These are phyloP conservation scores for Microbotryomycetes sp. DNA, from an alignment of 1,284 basidiomycete genomes.

Conservation along the genomic window DNA sequence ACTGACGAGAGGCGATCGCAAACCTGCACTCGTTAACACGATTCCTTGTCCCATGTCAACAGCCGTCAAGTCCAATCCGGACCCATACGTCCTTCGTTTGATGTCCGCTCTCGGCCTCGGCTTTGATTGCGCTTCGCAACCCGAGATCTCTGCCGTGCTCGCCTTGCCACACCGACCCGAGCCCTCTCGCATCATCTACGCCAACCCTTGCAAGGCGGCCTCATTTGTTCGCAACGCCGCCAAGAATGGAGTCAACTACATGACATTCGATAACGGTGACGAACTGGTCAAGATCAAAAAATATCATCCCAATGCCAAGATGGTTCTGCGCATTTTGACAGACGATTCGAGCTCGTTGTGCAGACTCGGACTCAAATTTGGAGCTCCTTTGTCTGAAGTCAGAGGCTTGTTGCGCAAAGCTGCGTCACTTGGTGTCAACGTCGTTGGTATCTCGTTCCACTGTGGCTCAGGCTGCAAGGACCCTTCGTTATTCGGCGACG, in stretches of 20 bases:
- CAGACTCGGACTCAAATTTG: constrained; percentile 92
- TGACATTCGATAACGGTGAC: constrained; percentile 98
- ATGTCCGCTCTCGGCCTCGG: constrained; percentile 82
- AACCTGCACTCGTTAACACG: too few relatives aligned
- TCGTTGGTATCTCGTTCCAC: constrained; percentile 95
- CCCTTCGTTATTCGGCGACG: constrained; percentile 80
- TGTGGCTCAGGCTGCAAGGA: constrained; percentile 97
- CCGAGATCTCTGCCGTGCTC: constrained; percentile 82
- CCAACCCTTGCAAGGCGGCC: constrained; percentile 96
- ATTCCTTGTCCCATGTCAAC: constrained; percentile 30
- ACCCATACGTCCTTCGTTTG: constrained; percentile 84
- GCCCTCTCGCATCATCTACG: constrained; percentile 84
- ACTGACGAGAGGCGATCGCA: constrained; percentile 31
- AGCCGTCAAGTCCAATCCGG: constrained; percentile 97
- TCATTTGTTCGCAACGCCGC: constrained; percentile 86
- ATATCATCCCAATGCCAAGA: constrained; percentile 71
- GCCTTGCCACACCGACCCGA: constrained; percentile 55
- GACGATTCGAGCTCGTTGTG: constrained; percentile 95
- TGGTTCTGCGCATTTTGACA: constrained; percentile 89
- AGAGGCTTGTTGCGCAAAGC: constrained; percentile 74
- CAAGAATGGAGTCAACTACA: constrained; percentile 71
- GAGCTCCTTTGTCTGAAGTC: constrained; percentile 79
- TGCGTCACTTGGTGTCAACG: constrained; percentile 69
- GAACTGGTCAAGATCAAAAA: constrained; percentile 94
- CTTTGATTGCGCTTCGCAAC: constrained; percentile 98